Evolutionary conservation across 768 basidiomycete genomes (phyloP).

Genomic region (Phylloporus sp.): DNA sequence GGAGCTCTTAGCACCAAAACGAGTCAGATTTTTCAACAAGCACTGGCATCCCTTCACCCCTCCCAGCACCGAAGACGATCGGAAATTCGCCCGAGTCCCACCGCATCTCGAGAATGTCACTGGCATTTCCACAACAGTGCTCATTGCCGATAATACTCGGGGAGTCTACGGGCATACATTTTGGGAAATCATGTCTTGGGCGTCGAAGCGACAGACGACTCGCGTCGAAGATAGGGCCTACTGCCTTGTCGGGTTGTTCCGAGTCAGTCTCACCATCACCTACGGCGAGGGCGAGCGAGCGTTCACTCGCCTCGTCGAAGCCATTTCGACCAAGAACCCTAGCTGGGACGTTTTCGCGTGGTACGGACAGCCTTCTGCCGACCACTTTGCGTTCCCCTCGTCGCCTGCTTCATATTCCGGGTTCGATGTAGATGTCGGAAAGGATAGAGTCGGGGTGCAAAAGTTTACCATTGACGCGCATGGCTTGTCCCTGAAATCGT

Average conservation of each 20-base stretch:
- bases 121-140: not conserved
- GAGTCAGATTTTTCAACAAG: conserved; percentile 16
- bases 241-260: conserved; percentile 18
- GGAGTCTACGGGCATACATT: not conserved
- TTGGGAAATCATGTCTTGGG: conserved; percentile 20
- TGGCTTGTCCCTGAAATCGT: conserved; percentile 1
- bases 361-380: conserved; percentile 8
- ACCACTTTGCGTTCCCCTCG: conserved; percentile 11
- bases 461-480: not conserved
- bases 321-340: not conserved
- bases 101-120: not conserved
- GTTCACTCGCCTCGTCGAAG: conserved; percentile 15
- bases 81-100: not conserved
- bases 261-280: conserved; percentile 12
- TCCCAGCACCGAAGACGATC: not conserved
- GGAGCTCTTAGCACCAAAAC: conserved; percentile 16
- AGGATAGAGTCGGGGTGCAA: not conserved
- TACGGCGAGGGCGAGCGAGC: conserved; percentile 23
- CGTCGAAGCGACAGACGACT: conserved; percentile 19
- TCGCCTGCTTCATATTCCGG: conserved; percentile 11
- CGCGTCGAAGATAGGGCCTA: conserved; percentile 22
- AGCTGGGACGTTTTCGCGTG: conserved; percentile 17
- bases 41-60: conserved; percentile 7
- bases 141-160: not conserved
- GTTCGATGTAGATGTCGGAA: not conserved